Base-by-base conservation (phyloP, 148 eudicot genomes). In the Arbutus unedo region DNA sequence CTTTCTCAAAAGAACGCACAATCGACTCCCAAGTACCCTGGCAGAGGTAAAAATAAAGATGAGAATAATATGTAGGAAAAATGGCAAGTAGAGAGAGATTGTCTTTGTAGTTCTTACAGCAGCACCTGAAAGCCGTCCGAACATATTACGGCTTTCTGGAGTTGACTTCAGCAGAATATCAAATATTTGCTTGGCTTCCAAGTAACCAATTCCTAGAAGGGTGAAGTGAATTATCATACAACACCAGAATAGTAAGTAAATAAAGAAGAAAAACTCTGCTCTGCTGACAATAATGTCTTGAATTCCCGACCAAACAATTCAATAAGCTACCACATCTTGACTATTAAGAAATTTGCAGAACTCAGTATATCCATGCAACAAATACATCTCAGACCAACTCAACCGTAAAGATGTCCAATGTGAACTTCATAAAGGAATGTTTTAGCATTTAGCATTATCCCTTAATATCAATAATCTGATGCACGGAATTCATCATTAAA, bases 1-100 rank as follows among this genome's bases (percentile, higher is more conserved):
- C 99, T 83, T 96, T 96, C 92, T 96, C 99, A 84, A 84, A 96
- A 70, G 93, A 91, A 70, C 90, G 97, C 54, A 96, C 91, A 71
- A 96, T 92, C 23, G 94, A 89, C 90, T 96, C 98, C 99, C 99
- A 96, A 57, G 79, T 91, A 86, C 99, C 98, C 99, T 96, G 86
- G 76, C 81, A 78, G 45, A 87, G 74, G 74, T 81, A 41, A 23
- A 78, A 8, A 53, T 55, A 60, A 3, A 55, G 19, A 45, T 77
- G 23, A 79, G 21, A 13, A 43, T 5, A 23, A 66, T n/a, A 11
- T 55, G 31, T 11, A 5, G 70, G 41, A 74, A 47, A 57, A 21
- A 47, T 62, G 56, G 59, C 15, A 80, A 70, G 45, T 6, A 15
- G 23, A 14, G 56, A 8, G 84, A 19, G 84, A 38, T 51, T 38